Evolutionary conservation across 2,329 filamentous ascomycete species (phyloP).

Genomic region (Exophiala sp.): DNA sequence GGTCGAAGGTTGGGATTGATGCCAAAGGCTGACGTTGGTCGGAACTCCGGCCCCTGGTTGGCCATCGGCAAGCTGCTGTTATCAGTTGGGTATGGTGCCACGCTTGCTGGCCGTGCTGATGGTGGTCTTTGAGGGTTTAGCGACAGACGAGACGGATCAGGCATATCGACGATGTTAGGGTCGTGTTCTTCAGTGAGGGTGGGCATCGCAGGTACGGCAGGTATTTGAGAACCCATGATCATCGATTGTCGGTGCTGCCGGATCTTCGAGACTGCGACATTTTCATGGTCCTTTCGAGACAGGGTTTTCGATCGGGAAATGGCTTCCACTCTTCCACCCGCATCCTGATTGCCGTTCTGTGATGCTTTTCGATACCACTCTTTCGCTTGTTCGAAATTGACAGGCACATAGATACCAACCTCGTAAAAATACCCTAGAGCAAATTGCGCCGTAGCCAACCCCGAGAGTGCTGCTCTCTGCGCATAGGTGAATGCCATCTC

Average conservation of each 20-base stretch:
- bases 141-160: slow-evolving; percentile 43
- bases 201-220: slow-evolving; percentile 40
- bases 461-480: slow-evolving; percentile 72
- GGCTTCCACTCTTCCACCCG: slow-evolving; percentile 71
- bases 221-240: slow-evolving; percentile 7
- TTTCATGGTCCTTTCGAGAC: slow-evolving; percentile 87
- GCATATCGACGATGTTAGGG: slow-evolving; percentile 42
- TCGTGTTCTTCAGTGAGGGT: slow-evolving; percentile 33
- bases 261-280: slow-evolving; percentile 80
- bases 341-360: slow-evolving; percentile 87
- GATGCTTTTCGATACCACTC: slow-evolving; percentile 88
- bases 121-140: slow-evolving; percentile 31
- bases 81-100: slow-evolving; percentile 41
- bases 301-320: slow-evolving; percentile 76
- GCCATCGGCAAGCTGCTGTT: slow-evolving; percentile 30
- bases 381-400: slow-evolving; percentile 72
- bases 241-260: slow-evolving; percentile 69
- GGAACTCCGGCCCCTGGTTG: slow-evolving; percentile 34
- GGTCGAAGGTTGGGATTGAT: slow-evolving; percentile 45
- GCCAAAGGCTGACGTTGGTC: slow-evolving; percentile 44
- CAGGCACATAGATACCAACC: slow-evolving; percentile 86
- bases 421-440: slow-evolving; percentile 97
- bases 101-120: slow-evolving; percentile 19
- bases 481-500: slow-evolving; percentile 88
- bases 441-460: slow-evolving; percentile 86